phyloP scores from a whole-genome alignment of 371 early-diverging fungal species.

The Mucor mucedo region DNA sequence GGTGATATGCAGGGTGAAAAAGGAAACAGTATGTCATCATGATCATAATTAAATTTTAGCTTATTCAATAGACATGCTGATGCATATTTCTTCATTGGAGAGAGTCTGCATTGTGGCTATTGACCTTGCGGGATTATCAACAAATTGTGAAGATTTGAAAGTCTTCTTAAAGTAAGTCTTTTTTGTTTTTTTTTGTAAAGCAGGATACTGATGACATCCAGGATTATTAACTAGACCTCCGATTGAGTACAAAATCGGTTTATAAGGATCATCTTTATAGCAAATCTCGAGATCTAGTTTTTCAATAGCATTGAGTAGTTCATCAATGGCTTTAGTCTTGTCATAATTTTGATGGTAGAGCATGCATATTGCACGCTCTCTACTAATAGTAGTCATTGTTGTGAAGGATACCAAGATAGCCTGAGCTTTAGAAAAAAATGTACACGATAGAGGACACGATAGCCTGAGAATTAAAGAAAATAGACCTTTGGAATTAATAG shows the following conservation, averaged over 20 bases:
- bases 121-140: too few relatives aligned
- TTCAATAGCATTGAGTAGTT: conserved; percentile 26
- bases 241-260: conserved; percentile 18
- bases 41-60: too few relatives aligned
- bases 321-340: conserved; percentile 21
- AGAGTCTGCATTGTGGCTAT: too few relatives aligned
- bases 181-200: too few relatives aligned
- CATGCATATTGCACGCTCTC: conserved; percentile 25
- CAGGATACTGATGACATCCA: conserved; percentile 17
- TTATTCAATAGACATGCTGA: too few relatives aligned
- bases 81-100: too few relatives aligned
- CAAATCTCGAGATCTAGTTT: conserved; percentile 24
- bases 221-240: conserved; percentile 11
- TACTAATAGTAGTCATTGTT: conserved; percentile 27
- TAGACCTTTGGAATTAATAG: conserved; percentile 8
- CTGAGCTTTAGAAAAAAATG: conserved; percentile 20
- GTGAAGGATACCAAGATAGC: conserved; percentile 16
- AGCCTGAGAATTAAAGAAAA: conserved; percentile 17
- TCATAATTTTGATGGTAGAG: conserved; percentile 25
- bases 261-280: conserved; percentile 25
- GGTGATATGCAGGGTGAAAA: too few relatives aligned
- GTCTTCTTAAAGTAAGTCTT: too few relatives aligned
- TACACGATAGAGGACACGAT: conserved; percentile 23
- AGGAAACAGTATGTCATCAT: too few relatives aligned
- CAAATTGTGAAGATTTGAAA: too few relatives aligned